Evolutionary conservation across 208 protist species (phyloP).

Genomic region (Acanthamoeba lenticulata): DNA sequence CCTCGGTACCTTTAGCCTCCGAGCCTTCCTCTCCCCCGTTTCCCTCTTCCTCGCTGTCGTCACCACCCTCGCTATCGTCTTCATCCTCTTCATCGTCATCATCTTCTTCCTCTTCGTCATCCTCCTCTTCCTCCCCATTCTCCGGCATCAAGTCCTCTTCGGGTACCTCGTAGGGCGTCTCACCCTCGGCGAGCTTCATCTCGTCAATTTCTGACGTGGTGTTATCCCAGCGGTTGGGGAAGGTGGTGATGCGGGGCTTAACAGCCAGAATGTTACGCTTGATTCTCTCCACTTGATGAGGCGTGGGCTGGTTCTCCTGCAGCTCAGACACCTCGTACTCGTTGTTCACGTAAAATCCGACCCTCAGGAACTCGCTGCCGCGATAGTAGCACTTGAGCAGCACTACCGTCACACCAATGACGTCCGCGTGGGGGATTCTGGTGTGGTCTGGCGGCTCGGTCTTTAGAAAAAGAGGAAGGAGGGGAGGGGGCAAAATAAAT

Average conservation of each 20-base stretch:
- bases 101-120: slow-evolving; percentile 13
- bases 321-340: slow-evolving; percentile 69
- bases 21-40: not conserved
- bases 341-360: slow-evolving; percentile 98
- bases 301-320: slow-evolving; percentile 79
- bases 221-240: slow-evolving; percentile 84
- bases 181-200: not conserved
- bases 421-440: slow-evolving; percentile 92
- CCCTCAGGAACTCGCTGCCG: slow-evolving; percentile 95
- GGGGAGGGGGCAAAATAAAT: not conserved
- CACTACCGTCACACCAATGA: slow-evolving; percentile 96
- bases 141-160: not conserved
- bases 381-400: slow-evolving; percentile 96
- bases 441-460: slow-evolving; percentile 92
- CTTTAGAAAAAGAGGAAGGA: slow-evolving; percentile 51
- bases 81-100: not conserved
- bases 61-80: not conserved
- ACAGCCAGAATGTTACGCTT: slow-evolving; percentile 84
- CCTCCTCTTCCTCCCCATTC: not conserved
- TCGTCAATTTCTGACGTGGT: slow-evolving; percentile 8
- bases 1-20: too few relatives aligned
- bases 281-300: slow-evolving; percentile 76
- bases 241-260: slow-evolving; percentile 84
- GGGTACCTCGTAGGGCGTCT: not conserved
- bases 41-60: not conserved